Conservation (phyloP, 192 early-diverging fungal genomes). For the Coemansia sp. region DNA sequence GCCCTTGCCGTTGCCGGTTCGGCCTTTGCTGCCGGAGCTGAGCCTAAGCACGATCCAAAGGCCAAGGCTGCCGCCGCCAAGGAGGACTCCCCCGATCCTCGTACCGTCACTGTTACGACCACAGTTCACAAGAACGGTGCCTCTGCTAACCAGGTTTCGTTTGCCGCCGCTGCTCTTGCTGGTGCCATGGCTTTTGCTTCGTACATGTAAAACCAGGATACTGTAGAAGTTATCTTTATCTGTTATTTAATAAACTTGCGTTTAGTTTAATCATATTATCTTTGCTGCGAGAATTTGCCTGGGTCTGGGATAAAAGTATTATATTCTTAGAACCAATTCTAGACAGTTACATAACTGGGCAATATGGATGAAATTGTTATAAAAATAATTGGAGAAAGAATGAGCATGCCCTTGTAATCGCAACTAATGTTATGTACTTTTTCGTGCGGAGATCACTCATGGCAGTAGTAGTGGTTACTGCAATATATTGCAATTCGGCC, state of each 20-base stretch:
- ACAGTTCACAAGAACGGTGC: constrained; percentile 39
- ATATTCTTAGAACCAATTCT: too few species aligned
- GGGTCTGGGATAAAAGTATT: too few species aligned
- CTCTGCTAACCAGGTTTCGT: constrained; percentile 34
- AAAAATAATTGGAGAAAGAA: neutral
- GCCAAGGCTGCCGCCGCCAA: constrained; percentile 23
- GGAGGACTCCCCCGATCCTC: constrained; percentile 29
- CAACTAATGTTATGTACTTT: neutral
- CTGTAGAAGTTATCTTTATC: neutral
- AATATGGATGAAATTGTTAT: neutral
- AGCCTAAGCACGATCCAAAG: constrained; percentile 27
- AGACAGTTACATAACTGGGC: too few species aligned
- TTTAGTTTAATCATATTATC: neutral
- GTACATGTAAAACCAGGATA: constrained; percentile 25
- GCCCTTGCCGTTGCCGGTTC: constrained; percentile 46
- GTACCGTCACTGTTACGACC: constrained; percentile 47
- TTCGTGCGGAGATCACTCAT: neutral
- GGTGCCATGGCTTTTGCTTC: constrained; percentile 50
- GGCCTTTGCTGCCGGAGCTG: constrained; percentile 40
- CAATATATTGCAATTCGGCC: neutral
- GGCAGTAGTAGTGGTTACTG: neutral
- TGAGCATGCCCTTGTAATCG: neutral
- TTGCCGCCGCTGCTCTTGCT: constrained; percentile 50
- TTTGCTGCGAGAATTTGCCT: neutral
- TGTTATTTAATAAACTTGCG: neutral